Evolutionary conservation across 176 grass and related monocot species (phyloP).

Genomic region (Hsuehochloa calcarea): DNA sequence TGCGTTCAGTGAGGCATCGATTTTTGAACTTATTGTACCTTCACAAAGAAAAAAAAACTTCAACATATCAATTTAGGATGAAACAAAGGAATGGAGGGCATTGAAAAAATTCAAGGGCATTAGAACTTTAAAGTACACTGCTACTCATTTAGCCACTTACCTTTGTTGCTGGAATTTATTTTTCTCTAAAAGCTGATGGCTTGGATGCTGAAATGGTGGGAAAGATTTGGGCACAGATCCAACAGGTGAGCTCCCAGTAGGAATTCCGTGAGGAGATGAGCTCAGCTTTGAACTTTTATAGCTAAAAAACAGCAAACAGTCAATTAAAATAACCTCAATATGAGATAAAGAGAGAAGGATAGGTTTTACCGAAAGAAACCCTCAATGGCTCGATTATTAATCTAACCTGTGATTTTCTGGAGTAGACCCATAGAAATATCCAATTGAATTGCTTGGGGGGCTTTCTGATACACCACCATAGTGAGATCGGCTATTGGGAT

Average conservation of each 20-base stretch:
- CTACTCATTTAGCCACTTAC: slow-evolving; percentile 39
- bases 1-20: slow-evolving; percentile 82
- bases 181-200: slow-evolving; percentile 79
- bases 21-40: slow-evolving; percentile 97
- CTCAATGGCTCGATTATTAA: background rate
- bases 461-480: slow-evolving; percentile 78
- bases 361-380: slow-evolving; percentile 9
- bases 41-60: slow-evolving; percentile 40
- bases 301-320: slow-evolving; percentile 33
- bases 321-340: slow-evolving; percentile 23
- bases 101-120: background rate
- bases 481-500: slow-evolving; percentile 38
- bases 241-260: slow-evolving; percentile 80
- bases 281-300: slow-evolving; percentile 72
- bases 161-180: slow-evolving; percentile 98
- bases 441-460: slow-evolving; percentile 87
- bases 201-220: slow-evolving; percentile 92
- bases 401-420: slow-evolving; percentile 84
- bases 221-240: slow-evolving; percentile 92
- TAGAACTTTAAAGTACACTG: background rate
- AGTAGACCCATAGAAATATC: slow-evolving; percentile 97
- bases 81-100: background rate
- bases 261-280: slow-evolving; percentile 66
- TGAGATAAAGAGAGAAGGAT: background rate
- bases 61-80: slow-evolving; percentile 20